Evolutionary conservation across 1,139 yeast genomes (phyloP), one percentile per base, ranked within the genome.

Genomic region (Groenewaldozyma sp.): DNA sequence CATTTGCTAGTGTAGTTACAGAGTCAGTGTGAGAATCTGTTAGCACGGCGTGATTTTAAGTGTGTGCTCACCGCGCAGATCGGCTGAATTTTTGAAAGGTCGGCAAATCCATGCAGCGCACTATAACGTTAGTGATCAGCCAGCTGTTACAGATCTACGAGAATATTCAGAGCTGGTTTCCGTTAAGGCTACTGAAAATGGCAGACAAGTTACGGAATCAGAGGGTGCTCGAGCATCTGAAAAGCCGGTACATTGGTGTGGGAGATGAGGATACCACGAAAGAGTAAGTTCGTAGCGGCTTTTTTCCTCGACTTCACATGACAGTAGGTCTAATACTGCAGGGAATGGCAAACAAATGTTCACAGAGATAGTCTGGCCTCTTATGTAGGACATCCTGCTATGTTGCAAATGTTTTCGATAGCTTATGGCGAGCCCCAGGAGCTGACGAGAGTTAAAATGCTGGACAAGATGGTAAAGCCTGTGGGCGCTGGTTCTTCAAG

Each of bases 311-410:
- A n/a, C n/a, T n/a, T n/a, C 18, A 36, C n/a, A n/a, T n/a, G 41
- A 36, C 37, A 35, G 44, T 38, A n/a, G 16, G 7, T 29, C 52
- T 35, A 40, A 27, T 27, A 14, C 3, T 31, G 31, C 35, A 56
- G 59, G 37, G 77, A 74, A 49, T 78, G 80, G 70, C 57, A 74
- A 48, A 58, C 70, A 7, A 82, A 82, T 47, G 70, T 82, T 1
- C 78, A 76, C 38, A 66, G 82, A 47, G 97, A 93, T 56, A 76
- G 94, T 1, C 76, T 78, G 47, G 73, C 86, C 2, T 71, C 82
- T 14, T 60, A 84, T 38, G 72, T 77, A 20, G 81, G 82, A 21
- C 95, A 88, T 57, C 76, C 78, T 14, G 73, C 75, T 3, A 46
- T 81, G 40, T 58, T 84, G 34, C 74, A 76, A 47, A 83, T 83